phyloP scores from a whole-genome alignment of 2,329 filamentous ascomycete genomes.

The Colletotrichum melonis region DNA sequence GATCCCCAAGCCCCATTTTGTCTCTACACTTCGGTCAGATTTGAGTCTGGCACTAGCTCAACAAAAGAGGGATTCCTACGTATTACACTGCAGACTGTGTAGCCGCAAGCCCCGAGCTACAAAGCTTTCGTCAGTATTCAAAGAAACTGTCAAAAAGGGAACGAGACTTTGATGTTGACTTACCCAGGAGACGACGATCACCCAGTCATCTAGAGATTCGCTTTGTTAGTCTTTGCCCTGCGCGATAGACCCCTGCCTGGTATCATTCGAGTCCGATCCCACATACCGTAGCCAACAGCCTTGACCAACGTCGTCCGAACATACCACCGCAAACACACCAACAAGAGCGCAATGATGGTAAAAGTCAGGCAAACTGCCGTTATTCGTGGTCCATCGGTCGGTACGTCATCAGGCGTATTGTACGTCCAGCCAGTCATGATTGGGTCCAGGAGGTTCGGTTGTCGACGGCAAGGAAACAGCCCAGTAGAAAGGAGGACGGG shows the following conservation, averaged over 20 bases:
- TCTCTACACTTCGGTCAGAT: slow-evolving; percentile 44
- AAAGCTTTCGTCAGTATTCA: not conserved
- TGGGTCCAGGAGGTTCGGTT: not conserved
- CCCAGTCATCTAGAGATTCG: slow-evolving; percentile 32
- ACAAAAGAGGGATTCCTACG: slow-evolving; percentile 42
- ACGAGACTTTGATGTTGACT: slow-evolving; percentile 15
- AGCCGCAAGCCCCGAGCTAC: slow-evolving; percentile 47
- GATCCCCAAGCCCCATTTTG: slow-evolving; percentile 56
- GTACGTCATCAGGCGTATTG: slow-evolving; percentile 46
- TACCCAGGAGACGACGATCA: slow-evolving; percentile 43
- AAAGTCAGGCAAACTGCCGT: slow-evolving; percentile 43
- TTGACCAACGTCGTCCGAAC: slow-evolving; percentile 48
- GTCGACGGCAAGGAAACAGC: no score
- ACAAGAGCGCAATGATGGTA: slow-evolving; percentile 44
- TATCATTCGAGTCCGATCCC: not conserved
- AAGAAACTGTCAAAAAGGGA: not conserved
- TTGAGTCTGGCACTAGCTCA: not conserved
- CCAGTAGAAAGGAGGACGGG: not conserved
- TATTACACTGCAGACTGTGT: slow-evolving; percentile 47
- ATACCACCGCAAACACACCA: slow-evolving; percentile 47
- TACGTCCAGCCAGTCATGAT: slow-evolving; percentile 49
- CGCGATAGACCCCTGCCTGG: not conserved
- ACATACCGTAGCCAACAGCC: slow-evolving; percentile 42
- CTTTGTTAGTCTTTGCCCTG: slow-evolving; percentile 3
- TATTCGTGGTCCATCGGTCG: slow-evolving; percentile 48